phyloP scores from a whole-genome alignment of 164 flowering plant species.

The Vitis vinifera region ASM3070453v1 NC_081818.1:24812501-24813000 shows the following conservation, averaged over 20 bases:
- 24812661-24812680: too few species aligned
- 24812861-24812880: constrained; percentile 5
- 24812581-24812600: too few species aligned
- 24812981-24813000: constrained; percentile 95
- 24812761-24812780: not conserved
- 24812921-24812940: constrained; percentile 97
- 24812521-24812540: too few species aligned
- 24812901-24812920: constrained; percentile 96
- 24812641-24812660: too few species aligned
- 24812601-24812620: too few species aligned
- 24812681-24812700: too few species aligned
- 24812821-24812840: not conserved
- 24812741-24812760: not conserved
- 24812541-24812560: too few species aligned
- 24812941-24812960: constrained; percentile 93
- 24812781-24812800: not conserved
- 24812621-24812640: too few species aligned
- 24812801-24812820: not conserved
- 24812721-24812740: too few species aligned
- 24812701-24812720: too few species aligned
- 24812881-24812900: constrained; percentile 89
- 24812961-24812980: constrained; percentile 83
- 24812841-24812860: not conserved
- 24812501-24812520: too few species aligned
- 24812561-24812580: too few species aligned